phyloP scores from a whole-genome alignment of 306 rosid species.

The Quercus variabilis region DNA sequence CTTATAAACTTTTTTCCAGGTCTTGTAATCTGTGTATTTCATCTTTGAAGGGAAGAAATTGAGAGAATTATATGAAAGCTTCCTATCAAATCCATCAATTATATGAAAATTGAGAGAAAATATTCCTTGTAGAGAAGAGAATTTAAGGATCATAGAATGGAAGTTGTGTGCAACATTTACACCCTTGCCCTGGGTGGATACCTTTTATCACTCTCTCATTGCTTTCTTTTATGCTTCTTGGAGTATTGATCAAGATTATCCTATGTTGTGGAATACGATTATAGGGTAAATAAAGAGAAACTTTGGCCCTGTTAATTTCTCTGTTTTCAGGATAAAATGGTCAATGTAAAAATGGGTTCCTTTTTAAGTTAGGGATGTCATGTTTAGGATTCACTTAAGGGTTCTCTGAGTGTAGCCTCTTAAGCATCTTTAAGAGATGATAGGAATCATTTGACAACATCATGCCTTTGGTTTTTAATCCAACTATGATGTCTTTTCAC shows the following conservation, averaged over 20 bases:
- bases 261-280: slow-evolving; percentile 5
- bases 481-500: neutral
- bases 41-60: neutral
- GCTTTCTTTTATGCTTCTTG: neutral
- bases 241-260: neutral
- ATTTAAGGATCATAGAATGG: neutral
- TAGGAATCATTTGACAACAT: neutral
- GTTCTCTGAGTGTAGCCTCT: neutral
- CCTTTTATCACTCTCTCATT: neutral
- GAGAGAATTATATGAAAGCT: neutral
- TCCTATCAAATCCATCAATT: neutral
- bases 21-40: neutral
- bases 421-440: neutral
- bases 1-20: neutral
- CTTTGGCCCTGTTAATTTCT: neutral
- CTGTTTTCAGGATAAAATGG: neutral
- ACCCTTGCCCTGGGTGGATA: neutral
- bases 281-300: neutral
- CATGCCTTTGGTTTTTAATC: neutral
- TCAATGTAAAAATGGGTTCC: neutral
- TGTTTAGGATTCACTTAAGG: no score
- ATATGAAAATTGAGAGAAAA: neutral
- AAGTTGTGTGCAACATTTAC: neutral
- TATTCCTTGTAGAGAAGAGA: neutral
- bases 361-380: no score